A percentile compares a stretch with the other conserved stretches of the same genome.
phyloP scores from a whole-genome alignment of 2,329 filamentous ascomycete species.

The Sporothrix mexicana region DNA sequence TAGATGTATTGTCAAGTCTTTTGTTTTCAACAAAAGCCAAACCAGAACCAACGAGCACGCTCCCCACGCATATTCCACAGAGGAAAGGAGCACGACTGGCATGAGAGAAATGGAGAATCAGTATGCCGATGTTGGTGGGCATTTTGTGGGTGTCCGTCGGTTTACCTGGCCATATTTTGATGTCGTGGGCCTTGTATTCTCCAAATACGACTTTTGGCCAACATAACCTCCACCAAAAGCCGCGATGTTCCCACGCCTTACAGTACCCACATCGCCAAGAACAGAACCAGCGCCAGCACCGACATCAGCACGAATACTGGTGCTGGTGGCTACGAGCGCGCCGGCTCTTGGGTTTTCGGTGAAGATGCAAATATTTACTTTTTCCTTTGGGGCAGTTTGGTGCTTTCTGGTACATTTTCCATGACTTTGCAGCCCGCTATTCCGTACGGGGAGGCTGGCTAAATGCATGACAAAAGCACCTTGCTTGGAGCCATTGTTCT shows the following conservation, averaged over 20 bases:
- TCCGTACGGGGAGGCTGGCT: background rate
- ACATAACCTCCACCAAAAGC: too few species aligned
- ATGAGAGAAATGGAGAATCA: background rate
- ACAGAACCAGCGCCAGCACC: background rate
- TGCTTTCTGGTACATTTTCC: too few species aligned
- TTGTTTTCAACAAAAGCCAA: too few species aligned
- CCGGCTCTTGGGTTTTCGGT: slow-evolving; percentile 1
- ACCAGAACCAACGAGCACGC: background rate
- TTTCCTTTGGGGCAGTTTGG: too few species aligned
- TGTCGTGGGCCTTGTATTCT: background rate
- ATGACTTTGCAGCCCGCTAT: background rate
- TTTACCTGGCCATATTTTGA: background rate
- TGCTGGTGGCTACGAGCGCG: background rate
- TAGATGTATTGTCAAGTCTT: background rate
- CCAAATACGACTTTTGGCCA: background rate
- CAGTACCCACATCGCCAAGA: background rate
- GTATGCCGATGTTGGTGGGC: background rate
- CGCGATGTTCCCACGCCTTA: too few species aligned
- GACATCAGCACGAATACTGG: background rate
- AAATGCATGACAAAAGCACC: background rate
- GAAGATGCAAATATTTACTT: background rate
- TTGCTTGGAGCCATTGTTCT: slow-evolving; percentile 5
- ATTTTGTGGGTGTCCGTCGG: background rate
- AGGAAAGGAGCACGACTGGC: background rate
- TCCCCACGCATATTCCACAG: background rate